Evolutionary conservation across 139 green algal genomes (phyloP).

Genomic region (Micractinium conductrix): DNA sequence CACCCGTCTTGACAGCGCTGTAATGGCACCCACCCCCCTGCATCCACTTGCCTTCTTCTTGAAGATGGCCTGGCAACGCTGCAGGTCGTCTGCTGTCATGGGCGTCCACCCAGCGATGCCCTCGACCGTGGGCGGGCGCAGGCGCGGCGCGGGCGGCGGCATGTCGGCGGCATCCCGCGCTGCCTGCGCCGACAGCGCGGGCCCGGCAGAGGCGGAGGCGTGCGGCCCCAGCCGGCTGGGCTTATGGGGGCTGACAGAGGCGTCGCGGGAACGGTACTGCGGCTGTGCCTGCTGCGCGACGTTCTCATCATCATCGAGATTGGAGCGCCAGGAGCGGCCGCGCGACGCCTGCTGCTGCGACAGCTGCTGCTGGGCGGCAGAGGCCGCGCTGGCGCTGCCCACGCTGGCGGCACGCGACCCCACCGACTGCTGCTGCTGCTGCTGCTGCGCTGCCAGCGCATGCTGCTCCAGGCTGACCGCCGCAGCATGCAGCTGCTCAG

Average conservation of each 20-base stretch:
- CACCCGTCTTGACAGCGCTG: no score
- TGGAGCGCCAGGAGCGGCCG: background rate
- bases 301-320: background rate
- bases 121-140: background rate
- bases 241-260: background rate
- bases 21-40: background rate
- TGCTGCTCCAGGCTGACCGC: slow-evolving; percentile 16
- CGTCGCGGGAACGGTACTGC: background rate
- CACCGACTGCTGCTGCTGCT: background rate
- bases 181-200: no score
- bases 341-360: background rate
- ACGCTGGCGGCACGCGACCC: background rate
- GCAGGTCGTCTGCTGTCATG: slow-evolving; percentile 10
- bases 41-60: background rate
- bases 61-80: slow-evolving; percentile 30
- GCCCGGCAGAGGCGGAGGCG: no score
- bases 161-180: background rate
- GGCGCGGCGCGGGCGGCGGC: background rate
- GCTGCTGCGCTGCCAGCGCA: slow-evolving; percentile 18
- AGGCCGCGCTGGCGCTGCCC: slow-evolving; percentile 13
- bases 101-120: background rate
- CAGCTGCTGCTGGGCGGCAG: background rate
- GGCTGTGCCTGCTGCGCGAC: background rate
- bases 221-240: background rate
- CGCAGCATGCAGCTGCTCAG: slow-evolving; percentile 10